These are phyloP conservation scores for Arthrobotrys megalospora DNA, from an alignment of 2,329 filamentous ascomycete genomes.

Conservation along the genomic window DNA sequence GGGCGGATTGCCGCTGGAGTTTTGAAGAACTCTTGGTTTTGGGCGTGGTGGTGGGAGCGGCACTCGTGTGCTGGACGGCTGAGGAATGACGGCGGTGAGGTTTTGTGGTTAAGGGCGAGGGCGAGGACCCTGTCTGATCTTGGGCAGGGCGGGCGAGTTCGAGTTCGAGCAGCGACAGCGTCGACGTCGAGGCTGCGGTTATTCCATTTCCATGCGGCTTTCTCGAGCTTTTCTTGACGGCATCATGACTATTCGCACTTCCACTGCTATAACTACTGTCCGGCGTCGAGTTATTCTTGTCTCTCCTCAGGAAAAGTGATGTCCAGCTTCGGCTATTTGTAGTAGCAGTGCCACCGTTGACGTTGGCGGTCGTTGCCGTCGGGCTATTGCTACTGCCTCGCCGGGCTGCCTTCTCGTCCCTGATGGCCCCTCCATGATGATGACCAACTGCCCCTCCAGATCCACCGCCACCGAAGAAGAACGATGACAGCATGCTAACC, in stretches of 20 bases:
- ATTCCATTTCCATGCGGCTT: conserved; percentile 6
- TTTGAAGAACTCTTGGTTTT: conserved; percentile 10
- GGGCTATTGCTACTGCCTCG: conserved; percentile 37
- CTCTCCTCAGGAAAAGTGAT: conserved; percentile 46
- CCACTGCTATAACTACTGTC: conserved; percentile 24
- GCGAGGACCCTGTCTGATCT: conserved; percentile 53
- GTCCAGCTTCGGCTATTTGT: conserved; percentile 59
- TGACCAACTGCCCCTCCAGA: conserved; percentile 37
- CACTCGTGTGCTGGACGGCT: conserved; percentile 34
- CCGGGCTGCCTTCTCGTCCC: conserved; percentile 51
- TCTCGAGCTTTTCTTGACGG: conserved; percentile 17
- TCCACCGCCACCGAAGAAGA: conserved; percentile 53
- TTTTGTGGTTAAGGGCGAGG: conserved; percentile 34
- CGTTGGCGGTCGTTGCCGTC: conserved; percentile 1
- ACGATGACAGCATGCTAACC: conserved; percentile 51
- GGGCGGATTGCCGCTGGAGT: conserved; percentile 42
- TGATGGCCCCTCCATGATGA: conserved; percentile 39
- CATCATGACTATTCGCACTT: conserved; percentile 11
- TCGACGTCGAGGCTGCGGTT: conserved; percentile 32
- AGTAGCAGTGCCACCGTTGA: conserved; percentile 16
- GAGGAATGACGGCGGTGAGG: conserved; percentile 45
- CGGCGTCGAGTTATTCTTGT: conserved; percentile 32
- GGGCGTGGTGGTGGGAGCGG: conserved; percentile 27
- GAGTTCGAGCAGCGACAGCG: conserved; percentile 32
- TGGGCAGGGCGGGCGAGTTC: conserved; percentile 39